Evolutionary conservation across 176 grass and related monocot species (phyloP).

Genomic region (Juncus effusus): DNA sequence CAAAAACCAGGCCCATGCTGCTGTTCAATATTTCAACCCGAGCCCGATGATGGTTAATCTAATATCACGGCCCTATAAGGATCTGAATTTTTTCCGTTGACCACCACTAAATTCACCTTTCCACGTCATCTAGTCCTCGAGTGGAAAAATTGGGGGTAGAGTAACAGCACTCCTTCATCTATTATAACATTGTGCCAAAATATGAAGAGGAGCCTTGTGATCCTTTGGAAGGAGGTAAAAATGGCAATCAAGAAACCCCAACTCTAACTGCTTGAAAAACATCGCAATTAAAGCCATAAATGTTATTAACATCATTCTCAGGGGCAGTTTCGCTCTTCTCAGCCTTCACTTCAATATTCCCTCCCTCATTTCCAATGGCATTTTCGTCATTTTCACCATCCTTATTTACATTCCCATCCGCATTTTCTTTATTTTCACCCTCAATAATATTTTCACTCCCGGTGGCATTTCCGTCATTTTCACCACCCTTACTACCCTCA

Average conservation of each 20-base stretch:
- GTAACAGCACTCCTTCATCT: slow-evolving; percentile 31
- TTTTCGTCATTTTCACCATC: neutral
- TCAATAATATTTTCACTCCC: neutral
- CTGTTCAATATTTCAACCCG: no score
- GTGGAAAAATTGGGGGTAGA: no score
- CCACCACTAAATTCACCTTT: no score
- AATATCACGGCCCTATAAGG: no score
- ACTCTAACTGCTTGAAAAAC: no score
- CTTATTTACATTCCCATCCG: neutral
- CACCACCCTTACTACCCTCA: neutral
- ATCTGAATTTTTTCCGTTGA: no score
- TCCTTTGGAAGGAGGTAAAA: slow-evolving; percentile 5
- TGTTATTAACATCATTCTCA: no score
- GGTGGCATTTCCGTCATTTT: neutral
- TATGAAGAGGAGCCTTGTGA: slow-evolving; percentile 16
- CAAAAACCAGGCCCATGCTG: no score
- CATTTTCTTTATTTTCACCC: no score
- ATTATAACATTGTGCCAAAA: slow-evolving; percentile 36
- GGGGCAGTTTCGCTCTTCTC: neutral
- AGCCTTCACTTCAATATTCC: neutral
- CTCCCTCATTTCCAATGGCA: neutral
- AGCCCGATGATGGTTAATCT: no score
- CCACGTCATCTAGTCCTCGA: no score
- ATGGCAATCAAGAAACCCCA: neutral
- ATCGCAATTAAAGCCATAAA: no score